Conservation (phyloP, 2,329 filamentous ascomycete genomes). For the Periconia macrospinosa region DNA sequence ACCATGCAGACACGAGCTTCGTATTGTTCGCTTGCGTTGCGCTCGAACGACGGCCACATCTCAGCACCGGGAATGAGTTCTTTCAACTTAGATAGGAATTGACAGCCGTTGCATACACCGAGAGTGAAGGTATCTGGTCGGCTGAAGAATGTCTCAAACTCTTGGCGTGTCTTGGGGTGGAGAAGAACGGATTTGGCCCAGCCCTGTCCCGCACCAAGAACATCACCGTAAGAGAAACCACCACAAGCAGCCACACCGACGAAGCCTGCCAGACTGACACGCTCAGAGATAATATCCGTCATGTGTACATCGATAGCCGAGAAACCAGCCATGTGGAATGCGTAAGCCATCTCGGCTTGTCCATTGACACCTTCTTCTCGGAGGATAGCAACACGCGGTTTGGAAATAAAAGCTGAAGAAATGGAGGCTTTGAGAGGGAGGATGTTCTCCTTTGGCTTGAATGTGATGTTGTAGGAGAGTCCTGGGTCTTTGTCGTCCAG, state of each 20-base stretch:
- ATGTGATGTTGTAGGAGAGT: slow-evolving; percentile 80
- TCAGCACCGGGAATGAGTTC: slow-evolving; percentile 81
- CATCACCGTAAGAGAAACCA: slow-evolving; percentile 93
- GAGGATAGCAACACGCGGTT: slow-evolving; percentile 84
- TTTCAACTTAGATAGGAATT: slow-evolving; percentile 84
- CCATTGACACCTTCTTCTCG: slow-evolving; percentile 96
- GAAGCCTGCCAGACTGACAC: slow-evolving; percentile 79
- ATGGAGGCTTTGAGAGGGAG: slow-evolving; percentile 69
- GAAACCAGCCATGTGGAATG: slow-evolving; percentile 89
- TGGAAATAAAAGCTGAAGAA: slow-evolving; percentile 61
- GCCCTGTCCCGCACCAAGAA: slow-evolving; percentile 90
- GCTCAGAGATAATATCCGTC: slow-evolving; percentile 82
- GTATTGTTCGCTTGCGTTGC: slow-evolving; percentile 85
- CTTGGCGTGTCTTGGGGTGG: slow-evolving; percentile 72
- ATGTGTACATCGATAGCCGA: slow-evolving; percentile 93
- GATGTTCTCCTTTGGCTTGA: slow-evolving; percentile 75
- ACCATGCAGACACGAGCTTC: slow-evolving; percentile 88
- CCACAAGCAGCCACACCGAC: slow-evolving; percentile 91
- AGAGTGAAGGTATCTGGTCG: slow-evolving; percentile 88
- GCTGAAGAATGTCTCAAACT: slow-evolving; percentile 84
- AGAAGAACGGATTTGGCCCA: slow-evolving; percentile 94
- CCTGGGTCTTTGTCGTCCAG: slow-evolving; percentile 77
- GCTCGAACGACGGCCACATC: slow-evolving; percentile 83
- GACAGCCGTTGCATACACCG: slow-evolving; percentile 96
- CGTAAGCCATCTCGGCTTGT: slow-evolving; percentile 96